Base-by-base conservation (phyloP, 345 rosid species). In the Populus nigra region DNA sequence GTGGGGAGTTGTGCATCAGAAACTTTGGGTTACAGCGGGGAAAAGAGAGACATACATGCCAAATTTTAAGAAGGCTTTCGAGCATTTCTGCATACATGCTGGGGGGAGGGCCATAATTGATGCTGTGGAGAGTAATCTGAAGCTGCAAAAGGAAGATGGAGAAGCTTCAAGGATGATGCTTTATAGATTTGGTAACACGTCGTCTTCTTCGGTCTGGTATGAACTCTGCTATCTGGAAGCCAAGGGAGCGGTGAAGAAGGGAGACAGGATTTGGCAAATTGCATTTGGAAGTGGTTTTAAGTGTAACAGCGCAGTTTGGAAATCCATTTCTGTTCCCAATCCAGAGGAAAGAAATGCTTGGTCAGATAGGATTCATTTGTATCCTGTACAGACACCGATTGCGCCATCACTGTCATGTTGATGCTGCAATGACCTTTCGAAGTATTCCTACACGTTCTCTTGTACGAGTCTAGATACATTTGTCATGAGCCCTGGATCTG, bases 231-330 rank as follows among this genome's bases (percentile, higher is more conserved):
- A 91, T 71, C 83, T 89, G 31, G 89, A 89, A 76, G 87, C 91
- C 0, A 88, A 91, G 84, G 92, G 84, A 35, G 84, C 75, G 82
- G 79, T 90, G 85, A 87, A 73, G 82, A 87, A 61, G 76, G 92
- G 86, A 72, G 92, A 90, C 47, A 39, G 76, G 25, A 78, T 88
- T n/a, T 82, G 89, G 91, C 92, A 80, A 75, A 87, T 90, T 59
- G 87, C 91, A n/a, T 89, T 89, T 38, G 97, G 91, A 65, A 92
- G 92, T 77, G 94, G 94, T 53, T 92, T 92, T 77, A 89, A 90
- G 75, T 79, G 85, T 38, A 90, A 89, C 36, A 92, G 89, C 78
- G 91, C 89, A 69, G 91, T 84, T 3, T 92, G 94, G 94, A 83
- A 84, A 81, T 84, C 90, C 80, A 81, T 87, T 65, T 81, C 89